Conservation (phyloP, 805 yeast species). For the Cyberlindnera euphorbiiphila region DNA sequence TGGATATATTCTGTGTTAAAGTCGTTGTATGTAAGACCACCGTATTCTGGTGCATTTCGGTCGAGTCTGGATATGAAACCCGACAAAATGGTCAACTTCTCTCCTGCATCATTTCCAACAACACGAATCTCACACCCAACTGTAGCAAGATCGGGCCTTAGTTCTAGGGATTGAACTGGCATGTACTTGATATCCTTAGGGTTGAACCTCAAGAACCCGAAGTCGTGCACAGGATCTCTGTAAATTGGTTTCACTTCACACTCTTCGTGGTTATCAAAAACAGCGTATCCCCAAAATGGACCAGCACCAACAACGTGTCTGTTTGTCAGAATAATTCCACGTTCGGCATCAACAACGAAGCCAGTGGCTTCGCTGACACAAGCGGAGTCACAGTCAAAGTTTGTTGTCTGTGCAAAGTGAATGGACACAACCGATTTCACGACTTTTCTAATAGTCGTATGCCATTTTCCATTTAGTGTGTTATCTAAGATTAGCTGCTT, state of each 20-base stretch:
- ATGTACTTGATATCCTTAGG: slow-evolving; percentile 70
- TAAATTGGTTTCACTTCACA: slow-evolving; percentile 81
- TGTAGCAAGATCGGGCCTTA: slow-evolving; percentile 78
- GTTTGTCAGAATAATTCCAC: slow-evolving; percentile 85
- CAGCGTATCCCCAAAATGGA: slow-evolving; percentile 87
- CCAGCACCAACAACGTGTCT: slow-evolving; percentile 96
- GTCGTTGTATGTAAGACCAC: slow-evolving; percentile 82
- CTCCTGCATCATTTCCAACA: slow-evolving; percentile 96
- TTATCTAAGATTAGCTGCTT: slow-evolving; percentile 2
- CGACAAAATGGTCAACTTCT: slow-evolving; percentile 79
- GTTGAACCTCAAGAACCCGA: slow-evolving; percentile 81
- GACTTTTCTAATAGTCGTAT: slow-evolving; percentile 71
- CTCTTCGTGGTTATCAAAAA: slow-evolving; percentile 93
- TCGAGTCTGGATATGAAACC: slow-evolving; percentile 79
- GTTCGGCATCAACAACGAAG: slow-evolving; percentile 78
- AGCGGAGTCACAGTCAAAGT: slow-evolving; percentile 82
- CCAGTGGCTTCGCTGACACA: slow-evolving; percentile 92
- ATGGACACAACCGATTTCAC: slow-evolving; percentile 85
- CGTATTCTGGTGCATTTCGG: slow-evolving; percentile 94
- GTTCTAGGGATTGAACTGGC: slow-evolving; percentile 58
- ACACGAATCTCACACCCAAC: slow-evolving; percentile 95
- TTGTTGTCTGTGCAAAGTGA: slow-evolving; percentile 81
- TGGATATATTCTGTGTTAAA: slow-evolving; percentile 92
- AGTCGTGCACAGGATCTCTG: slow-evolving; percentile 94
- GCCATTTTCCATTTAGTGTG: slow-evolving; percentile 52